phyloP scores from a whole-genome alignment of 805 yeast genomes.

The Lachancea sp. region DNA sequence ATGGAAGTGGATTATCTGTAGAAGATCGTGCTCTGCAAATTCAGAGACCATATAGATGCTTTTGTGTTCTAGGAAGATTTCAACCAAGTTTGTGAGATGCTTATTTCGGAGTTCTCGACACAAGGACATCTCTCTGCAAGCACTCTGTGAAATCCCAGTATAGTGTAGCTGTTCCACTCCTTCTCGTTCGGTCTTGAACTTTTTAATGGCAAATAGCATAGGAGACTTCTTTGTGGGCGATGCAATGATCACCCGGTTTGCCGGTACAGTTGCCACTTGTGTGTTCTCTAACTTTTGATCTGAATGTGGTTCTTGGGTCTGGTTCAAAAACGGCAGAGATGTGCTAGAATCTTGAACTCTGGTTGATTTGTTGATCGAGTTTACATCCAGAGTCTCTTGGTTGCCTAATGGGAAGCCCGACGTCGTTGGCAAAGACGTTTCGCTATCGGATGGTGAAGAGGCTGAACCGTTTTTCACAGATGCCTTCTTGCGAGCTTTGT shows the following conservation, averaged over 20 bases:
- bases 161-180: conserved; percentile 78
- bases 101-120: conserved; percentile 80
- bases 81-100: conserved; percentile 74
- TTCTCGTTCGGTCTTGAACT: conserved; percentile 90
- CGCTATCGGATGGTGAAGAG: conserved; percentile 3
- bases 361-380: conserved; percentile 11
- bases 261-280: not conserved
- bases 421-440: conserved; percentile 5
- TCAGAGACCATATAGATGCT: conserved; percentile 93
- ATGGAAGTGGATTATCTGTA: conserved; percentile 91
- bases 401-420: conserved; percentile 15
- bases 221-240: conserved; percentile 11
- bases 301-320: not conserved
- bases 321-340: not conserved
- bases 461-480: conserved; percentile 2
- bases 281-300: not conserved
- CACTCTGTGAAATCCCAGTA: conserved; percentile 93
- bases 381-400: conserved; percentile 6
- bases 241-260: not conserved
- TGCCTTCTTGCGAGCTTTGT: conserved; percentile 64
- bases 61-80: conserved; percentile 80
- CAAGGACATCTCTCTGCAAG: conserved; percentile 91
- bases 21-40: conserved; percentile 89
- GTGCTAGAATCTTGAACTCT: conserved; percentile 9
- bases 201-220: conserved; percentile 75